Base-by-base conservation (phyloP, 2,329 filamentous ascomycete species). In the Pseudomassariella vexata region DNA sequence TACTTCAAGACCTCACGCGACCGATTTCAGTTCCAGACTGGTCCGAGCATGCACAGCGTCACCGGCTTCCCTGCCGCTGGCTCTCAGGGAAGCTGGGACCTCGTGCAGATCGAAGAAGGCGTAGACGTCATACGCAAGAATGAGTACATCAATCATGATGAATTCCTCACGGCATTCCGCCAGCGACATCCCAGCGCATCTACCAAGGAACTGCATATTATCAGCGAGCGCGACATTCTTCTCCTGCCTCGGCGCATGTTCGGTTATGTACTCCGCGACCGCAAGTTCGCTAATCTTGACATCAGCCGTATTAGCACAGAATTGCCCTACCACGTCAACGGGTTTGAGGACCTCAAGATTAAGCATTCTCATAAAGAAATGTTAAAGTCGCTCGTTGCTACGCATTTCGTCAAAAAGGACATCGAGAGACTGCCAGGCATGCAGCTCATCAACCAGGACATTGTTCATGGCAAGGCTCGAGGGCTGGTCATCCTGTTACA, bases 401-500 rank as follows among this genome's bases (percentile, higher is more conserved):
- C 58, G 0, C 61, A 65, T 22, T 62, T 65, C 47, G 56, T 59
- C 41, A 53, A 53, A 32, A 63, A 62, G 48, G 48, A 36, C 1
- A 42, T 61, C 4, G 57, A 62, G 46, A 52, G 58, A 8, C n/a
- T n/a, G n/a, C n/a, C n/a, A n/a, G n/a, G n/a, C n/a, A n/a, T n/a
- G n/a, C n/a, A n/a, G n/a, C n/a, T n/a, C 0, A 44, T 47, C 2
- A 44, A 42, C 24, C 58, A 63, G 42, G 64, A 68, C 41, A 38
- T 69, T 6, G 62, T 68, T 27, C 55, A 58, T 31, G 63, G 63
- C 39, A 70, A 68, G 41, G 63, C 62, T 1, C 52, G 56, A 2
- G 65, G 66, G 5, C 45, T 70, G 1, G 55, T 68, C 3, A 52
- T 70, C 0, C 45, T 70, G 1, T 48, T 70, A 0, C 65, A 69